Percentiles rank a stretch among this genome's conserved stretches.
These are phyloP conservation scores for Xylaria sp. DNA, from an alignment of 2,329 filamentous ascomycete genomes.

Conservation along the genomic window DNA sequence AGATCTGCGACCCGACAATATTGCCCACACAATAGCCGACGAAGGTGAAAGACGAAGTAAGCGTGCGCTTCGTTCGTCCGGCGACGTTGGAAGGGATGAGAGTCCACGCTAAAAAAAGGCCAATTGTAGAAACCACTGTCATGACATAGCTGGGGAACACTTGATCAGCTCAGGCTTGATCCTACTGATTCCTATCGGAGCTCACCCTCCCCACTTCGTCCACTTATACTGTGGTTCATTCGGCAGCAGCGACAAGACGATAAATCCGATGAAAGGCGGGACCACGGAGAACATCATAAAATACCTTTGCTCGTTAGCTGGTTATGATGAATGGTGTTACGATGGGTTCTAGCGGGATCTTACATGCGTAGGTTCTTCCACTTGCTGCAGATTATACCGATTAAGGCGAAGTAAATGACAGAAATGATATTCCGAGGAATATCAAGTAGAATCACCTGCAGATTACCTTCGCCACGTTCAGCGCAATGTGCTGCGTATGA, in stretches of 20 bases:
- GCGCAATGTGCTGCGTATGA: background rate
- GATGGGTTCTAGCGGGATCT: slow-evolving; percentile 17
- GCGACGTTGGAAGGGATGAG: slow-evolving; percentile 52
- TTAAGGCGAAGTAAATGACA: slow-evolving; percentile 44
- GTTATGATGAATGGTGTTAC: background rate
- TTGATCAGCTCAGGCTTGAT: background rate
- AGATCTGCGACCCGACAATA: slow-evolving; percentile 54
- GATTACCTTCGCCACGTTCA: slow-evolving; percentile 37
- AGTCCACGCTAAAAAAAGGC: slow-evolving; percentile 44
- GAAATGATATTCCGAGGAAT: slow-evolving; percentile 44
- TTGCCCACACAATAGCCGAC: slow-evolving; percentile 55
- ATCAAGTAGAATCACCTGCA: slow-evolving; percentile 45
- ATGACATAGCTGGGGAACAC: slow-evolving; percentile 40
- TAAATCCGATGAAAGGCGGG: slow-evolving; percentile 45
- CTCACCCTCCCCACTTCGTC: slow-evolving; percentile 45
- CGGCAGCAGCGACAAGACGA: slow-evolving; percentile 44
- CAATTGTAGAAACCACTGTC: slow-evolving; percentile 43
- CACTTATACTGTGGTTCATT: slow-evolving; percentile 45
- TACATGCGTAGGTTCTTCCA: slow-evolving; percentile 44
- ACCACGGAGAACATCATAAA: slow-evolving; percentile 47
- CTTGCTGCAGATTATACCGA: slow-evolving; percentile 42
- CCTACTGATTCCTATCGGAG: background rate
- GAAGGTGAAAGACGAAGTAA: slow-evolving; percentile 52
- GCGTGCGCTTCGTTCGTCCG: slow-evolving; percentile 53
- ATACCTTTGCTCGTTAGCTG: slow-evolving; percentile 33